Conservation (phyloP, 2,329 filamentous ascomycete species). For the Phialophora tarda region DNA sequence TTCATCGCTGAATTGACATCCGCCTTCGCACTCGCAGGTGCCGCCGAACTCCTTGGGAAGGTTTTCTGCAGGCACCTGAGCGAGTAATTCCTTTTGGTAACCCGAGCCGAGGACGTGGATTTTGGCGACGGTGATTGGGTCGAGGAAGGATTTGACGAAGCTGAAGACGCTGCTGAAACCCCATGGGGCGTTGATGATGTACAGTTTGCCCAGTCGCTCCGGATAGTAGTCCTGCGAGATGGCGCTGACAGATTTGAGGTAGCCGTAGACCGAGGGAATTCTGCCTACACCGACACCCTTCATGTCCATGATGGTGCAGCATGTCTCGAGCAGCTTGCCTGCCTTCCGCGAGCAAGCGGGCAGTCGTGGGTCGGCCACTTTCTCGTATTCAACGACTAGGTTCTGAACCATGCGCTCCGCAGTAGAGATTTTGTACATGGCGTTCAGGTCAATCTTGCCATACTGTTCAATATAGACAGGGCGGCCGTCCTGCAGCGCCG, state of each 20-base stretch:
- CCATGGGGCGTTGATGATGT: conserved; percentile 98
- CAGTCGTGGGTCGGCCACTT: conserved; percentile 87
- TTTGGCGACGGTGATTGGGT: conserved; percentile 95
- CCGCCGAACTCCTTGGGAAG: conserved; percentile 87
- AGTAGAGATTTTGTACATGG: conserved; percentile 92
- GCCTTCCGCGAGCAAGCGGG: conserved; percentile 94
- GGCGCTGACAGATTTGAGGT: conserved; percentile 80
- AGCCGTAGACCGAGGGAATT: conserved; percentile 82
- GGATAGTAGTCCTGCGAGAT: conserved; percentile 99
- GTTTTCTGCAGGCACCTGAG: conserved; percentile 87
- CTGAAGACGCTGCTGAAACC: conserved; percentile 86
- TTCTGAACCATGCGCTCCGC: conserved; percentile 94
- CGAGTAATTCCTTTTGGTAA: conserved; percentile 83
- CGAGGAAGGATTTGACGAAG: conserved; percentile 90
- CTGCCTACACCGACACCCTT: conserved; percentile 88
- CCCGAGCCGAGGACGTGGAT: conserved; percentile 84
- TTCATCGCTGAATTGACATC: conserved; percentile 83
- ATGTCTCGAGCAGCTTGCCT: conserved; percentile 90
- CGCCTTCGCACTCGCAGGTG: conserved; percentile 77
- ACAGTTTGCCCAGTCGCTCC: conserved; percentile 92
- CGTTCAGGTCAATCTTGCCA: conserved; percentile 86
- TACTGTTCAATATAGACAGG: conserved; percentile 97
- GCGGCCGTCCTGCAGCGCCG: conserved; percentile 76
- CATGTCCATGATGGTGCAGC: conserved; percentile 97
- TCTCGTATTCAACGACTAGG: conserved; percentile 97